Base-by-base conservation (phyloP, 2,329 filamentous ascomycete species). In the Orbilia javanica region DNA sequence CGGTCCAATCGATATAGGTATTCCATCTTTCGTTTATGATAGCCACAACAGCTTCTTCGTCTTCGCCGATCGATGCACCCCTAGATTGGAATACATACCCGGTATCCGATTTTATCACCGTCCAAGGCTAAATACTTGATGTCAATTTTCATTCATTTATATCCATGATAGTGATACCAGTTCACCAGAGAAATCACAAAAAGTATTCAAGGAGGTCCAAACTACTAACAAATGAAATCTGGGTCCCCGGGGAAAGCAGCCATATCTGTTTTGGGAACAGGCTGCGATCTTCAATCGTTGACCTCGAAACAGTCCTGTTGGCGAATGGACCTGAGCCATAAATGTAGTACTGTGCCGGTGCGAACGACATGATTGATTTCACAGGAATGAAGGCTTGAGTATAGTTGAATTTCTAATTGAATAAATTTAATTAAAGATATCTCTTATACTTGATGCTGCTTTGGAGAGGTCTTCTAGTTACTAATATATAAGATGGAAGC, bases 261-360 rank as follows among this genome's bases (percentile, higher is more conserved):
- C 46, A 66, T 13, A 66, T 52, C 18, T 52, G 25, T 44, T 66
- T 66, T 22, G 62, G 62, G 13, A 7, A 3, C 4, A 34, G 29
- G n/a, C 52, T 57, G 15, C n/a, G 52, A 22, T 57, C 52, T 11
- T 57, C 52, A 36, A 20, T 10, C 4, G n/a, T 7, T 3, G 27
- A 36, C 18, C 52, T 34, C 10, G 52, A 34, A 22, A 57, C 10
- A 34, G 27, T n/a, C 7, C 50, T 53, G 13, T 53, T 15, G 25
- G 25, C n/a, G 25, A 53, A 53, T 18, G 15, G n/a, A 29, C 34
- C 22, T 13, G 13, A 29, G 27, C 50, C 50, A 27, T 18, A 53
- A 27, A 53, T 53, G n/a, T n/a, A 53, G 27, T 53, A 53, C 3
- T n/a, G 50, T 27, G 6, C 50, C 5, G 25, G 5, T 18, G 13